phyloP scores from a whole-genome alignment of 129 eudicot genomes.

The Flaveria bidentis region DNA sequence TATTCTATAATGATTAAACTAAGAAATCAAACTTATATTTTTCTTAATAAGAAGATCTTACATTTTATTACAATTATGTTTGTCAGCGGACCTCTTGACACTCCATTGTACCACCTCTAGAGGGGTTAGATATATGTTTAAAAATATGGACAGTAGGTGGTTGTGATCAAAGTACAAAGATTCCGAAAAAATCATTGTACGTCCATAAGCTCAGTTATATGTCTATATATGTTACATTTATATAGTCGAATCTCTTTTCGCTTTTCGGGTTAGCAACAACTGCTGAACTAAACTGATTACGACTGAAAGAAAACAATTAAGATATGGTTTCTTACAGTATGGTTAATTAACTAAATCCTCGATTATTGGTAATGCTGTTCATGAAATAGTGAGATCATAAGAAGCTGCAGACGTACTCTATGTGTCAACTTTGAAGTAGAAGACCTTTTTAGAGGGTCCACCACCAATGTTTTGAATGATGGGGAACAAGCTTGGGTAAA shows the following conservation, averaged over 20 bases:
- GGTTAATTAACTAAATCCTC: neutral
- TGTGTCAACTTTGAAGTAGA: neutral
- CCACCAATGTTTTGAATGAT: neutral
- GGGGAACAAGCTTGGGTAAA: neutral
- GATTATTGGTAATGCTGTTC: neutral
- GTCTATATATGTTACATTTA: neutral
- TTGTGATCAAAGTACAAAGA: neutral
- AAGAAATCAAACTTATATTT: no score
- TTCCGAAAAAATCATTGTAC: neutral
- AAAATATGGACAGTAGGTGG: neutral
- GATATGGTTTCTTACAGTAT: neutral
- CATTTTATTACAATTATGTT: no score
- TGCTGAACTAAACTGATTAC: no score
- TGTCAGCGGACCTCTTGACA: no score
- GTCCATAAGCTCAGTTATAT: neutral
- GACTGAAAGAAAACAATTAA: neutral
- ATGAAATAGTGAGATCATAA: neutral
- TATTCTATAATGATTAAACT: no score
- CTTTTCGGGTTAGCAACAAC: neutral
- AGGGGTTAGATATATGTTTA: neutral
- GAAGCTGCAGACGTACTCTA: neutral
- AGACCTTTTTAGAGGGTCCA: neutral
- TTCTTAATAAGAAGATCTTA: no score
- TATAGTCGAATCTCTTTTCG: neutral
- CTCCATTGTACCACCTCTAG: no score